Conservation (phyloP, 1,284 basidiomycete species). For the Bjerkandera adusta region DNA sequence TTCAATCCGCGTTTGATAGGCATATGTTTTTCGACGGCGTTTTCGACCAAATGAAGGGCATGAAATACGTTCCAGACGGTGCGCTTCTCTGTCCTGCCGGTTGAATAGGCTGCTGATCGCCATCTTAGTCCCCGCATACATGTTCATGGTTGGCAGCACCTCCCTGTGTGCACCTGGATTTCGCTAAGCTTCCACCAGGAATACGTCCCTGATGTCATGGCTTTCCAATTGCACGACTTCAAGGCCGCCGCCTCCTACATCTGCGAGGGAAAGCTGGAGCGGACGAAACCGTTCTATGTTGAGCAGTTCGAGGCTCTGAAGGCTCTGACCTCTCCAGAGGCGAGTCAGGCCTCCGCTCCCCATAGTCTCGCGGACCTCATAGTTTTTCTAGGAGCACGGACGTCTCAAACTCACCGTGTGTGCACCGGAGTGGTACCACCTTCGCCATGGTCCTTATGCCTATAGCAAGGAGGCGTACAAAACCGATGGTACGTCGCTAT, state of each 20-base stretch:
- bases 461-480: constrained; percentile 61
- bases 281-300: constrained; percentile 62
- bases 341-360: constrained; percentile 21
- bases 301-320: constrained; percentile 61
- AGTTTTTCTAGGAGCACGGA: constrained; percentile 49
- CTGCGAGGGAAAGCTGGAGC: constrained; percentile 62
- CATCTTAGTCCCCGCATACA: constrained; percentile 31
- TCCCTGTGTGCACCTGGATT: not conserved
- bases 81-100: constrained; percentile 22
- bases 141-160: constrained; percentile 43
- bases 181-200: constrained; percentile 20
- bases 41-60: constrained; percentile 63
- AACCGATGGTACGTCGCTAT: constrained; percentile 45
- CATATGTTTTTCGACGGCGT: constrained; percentile 59
- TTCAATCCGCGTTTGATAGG: constrained; percentile 29
- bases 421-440: constrained; percentile 76
- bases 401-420: constrained; percentile 76
- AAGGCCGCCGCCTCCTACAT: constrained; percentile 47
- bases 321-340: constrained; percentile 50
- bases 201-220: constrained; percentile 42
- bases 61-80: constrained; percentile 55
- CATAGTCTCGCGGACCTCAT: constrained; percentile 8
- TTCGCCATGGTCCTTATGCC: constrained; percentile 64
- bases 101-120: constrained; percentile 9
- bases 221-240: constrained; percentile 36